These are phyloP conservation scores for Ceratocystis albifundus DNA, from an alignment of 2,329 filamentous ascomycete species.

Conservation along the genomic window DNA sequence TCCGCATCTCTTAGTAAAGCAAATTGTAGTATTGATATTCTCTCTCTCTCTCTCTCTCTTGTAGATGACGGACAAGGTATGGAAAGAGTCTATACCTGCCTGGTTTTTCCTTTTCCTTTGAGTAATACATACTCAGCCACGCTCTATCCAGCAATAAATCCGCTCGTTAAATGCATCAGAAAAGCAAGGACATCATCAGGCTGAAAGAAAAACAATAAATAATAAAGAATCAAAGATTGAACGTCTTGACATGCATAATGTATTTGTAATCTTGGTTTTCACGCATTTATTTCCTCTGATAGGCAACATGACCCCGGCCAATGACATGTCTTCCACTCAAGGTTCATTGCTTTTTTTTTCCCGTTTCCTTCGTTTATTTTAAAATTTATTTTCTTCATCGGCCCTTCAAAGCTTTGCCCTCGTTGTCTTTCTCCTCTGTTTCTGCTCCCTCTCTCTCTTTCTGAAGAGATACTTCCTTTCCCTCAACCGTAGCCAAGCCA, in stretches of 20 bases:
- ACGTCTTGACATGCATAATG: neutral
- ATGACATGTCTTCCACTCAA: neutral
- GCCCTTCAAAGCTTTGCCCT: neutral
- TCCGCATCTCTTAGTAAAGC: too few relatives aligned
- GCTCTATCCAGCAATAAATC: too few relatives aligned
- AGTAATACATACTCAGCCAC: too few relatives aligned
- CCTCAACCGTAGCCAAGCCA: neutral
- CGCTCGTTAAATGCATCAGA: neutral
- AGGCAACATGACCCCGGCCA: neutral
- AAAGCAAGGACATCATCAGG: neutral
- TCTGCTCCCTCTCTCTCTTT: neutral
- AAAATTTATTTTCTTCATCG: neutral
- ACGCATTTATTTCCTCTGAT: neutral
- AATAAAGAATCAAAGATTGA: slow-evolving; percentile 1
- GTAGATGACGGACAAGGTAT: too few relatives aligned
- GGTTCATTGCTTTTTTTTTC: neutral
- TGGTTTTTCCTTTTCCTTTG: too few relatives aligned
- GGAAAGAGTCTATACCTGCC: too few relatives aligned
- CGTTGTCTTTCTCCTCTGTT: neutral
- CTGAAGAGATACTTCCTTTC: neutral
- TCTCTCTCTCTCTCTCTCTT: too few relatives aligned
- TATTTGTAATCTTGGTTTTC: neutral
- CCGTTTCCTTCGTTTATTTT: neutral
- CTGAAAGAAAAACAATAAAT: neutral
- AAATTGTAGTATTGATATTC: too few relatives aligned